Evolutionary conservation across 225 moss, liverwort and hornwort genomes (phyloP), one percentile per base, ranked within the genome.

Genomic region (Sphagnum tenellum): DNA sequence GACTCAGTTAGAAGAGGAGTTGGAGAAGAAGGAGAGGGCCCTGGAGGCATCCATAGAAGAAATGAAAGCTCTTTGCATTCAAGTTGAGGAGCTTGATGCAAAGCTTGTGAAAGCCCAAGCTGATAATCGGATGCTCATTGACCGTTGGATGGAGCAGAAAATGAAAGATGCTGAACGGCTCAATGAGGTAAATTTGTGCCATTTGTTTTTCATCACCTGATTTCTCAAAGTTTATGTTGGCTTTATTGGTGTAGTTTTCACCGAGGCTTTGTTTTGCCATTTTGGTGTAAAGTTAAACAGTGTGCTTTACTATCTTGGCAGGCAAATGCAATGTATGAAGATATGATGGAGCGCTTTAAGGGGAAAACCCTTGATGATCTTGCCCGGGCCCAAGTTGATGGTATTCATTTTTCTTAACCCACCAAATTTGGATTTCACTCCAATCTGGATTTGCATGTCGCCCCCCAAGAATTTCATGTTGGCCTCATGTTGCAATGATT

Each of bases 291-390:
- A 56, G 55, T 9, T n/a, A 56, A 9, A 56, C n/a, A 1, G 55
- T n/a, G n/a, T 9, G 7, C 8, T 14, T 61, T 12, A 61, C 60
- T 70, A 5, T 29, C 56, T 12, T 48, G 29, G 9, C 46, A 79
- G 76, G 94, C 94, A 3, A 94, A 94, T 47, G 89, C 87, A n/a
- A 91, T 91, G 87, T 94, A 90, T 29, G 88, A 82, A 69, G 94
- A 94, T 59, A 94, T 91, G 94, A 89, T 90, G 90, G 83, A 89
- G 83, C 75, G 78, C 60, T 73, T 90, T 5, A 94, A 94, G 74
- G 82, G 87, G 5, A 85, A 83, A 12, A 79, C 81, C 59, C 75
- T 94, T 9, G 85, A 87, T 68, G 90, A 94, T 71, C 87, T 94
- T 48, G 90, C 94, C 48, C 87, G 87, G 46, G 54, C 72, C 55